Percentiles rank a stretch among this genome's conserved stretches.
Evolutionary conservation across 768 basidiomycete species (phyloP).

Genomic region (Rhizopogon rudus): DNA sequence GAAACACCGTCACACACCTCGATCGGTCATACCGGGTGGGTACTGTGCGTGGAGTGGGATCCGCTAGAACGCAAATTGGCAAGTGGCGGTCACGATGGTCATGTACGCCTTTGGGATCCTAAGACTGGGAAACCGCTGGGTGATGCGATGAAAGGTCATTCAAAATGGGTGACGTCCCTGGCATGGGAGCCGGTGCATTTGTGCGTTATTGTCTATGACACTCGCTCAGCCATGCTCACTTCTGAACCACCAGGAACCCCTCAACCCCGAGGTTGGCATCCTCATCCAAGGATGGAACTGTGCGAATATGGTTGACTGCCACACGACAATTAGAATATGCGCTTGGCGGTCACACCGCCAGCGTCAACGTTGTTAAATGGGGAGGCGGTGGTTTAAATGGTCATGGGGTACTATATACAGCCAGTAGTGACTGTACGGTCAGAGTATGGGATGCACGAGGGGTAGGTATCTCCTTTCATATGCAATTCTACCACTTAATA

Average conservation of each 20-base stretch:
- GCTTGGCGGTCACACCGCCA: constrained; percentile 89
- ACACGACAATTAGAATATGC: constrained; percentile 74
- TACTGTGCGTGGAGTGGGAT: constrained; percentile 97
- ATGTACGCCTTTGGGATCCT: constrained; percentile 92
- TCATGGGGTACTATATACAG: constrained; percentile 84
- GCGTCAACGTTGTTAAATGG: constrained; percentile 95
- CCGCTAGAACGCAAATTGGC: constrained; percentile 86
- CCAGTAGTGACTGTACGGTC: constrained; percentile 90
- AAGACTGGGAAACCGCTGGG: constrained; percentile 86
- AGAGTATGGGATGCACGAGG: constrained; percentile 89
- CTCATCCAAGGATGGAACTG: constrained; percentile 93
- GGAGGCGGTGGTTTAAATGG: constrained; percentile 73
- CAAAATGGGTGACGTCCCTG: constrained; percentile 94
- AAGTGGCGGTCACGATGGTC: constrained; percentile 92
- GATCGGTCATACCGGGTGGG: constrained; percentile 91
- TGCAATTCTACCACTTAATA: constrained; percentile 1
- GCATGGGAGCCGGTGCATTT: constrained; percentile 97
- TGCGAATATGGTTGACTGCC: constrained; percentile 86
- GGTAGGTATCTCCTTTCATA: constrained; percentile 35
- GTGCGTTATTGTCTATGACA: constrained; percentile 35
- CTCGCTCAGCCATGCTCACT: constrained; percentile 4
- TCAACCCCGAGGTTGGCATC: constrained; percentile 82
- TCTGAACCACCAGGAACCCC: constrained; percentile 51
- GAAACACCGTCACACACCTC: constrained; percentile 89
- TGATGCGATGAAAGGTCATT: constrained; percentile 86